Evolutionary conservation across 31 red algal genomes (phyloP).

Genomic region (Pterothamnion heteromorphum): DNA sequence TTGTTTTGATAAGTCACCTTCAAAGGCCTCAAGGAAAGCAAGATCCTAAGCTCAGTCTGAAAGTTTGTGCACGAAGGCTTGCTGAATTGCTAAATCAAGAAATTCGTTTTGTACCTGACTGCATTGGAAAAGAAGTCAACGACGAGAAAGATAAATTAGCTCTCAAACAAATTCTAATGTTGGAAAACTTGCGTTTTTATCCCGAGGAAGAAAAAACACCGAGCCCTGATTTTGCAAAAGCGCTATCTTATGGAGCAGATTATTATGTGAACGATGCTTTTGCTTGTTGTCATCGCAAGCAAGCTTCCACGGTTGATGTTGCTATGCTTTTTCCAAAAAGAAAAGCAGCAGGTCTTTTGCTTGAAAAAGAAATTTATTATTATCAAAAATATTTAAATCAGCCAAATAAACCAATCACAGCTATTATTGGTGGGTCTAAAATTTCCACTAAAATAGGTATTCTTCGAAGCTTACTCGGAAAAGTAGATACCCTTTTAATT

Average conservation of each 20-base stretch:
- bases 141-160: not conserved
- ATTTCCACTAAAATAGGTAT: constrained; percentile 28
- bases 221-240: not conserved
- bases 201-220: constrained; percentile 3
- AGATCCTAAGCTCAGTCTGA: not conserved
- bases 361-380: not conserved
- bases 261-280: constrained; percentile 35
- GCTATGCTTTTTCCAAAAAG: not conserved
- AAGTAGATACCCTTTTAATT: not conserved
- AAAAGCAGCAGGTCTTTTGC: not conserved
- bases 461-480: not conserved
- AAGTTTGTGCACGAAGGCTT: not conserved
- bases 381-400: not conserved
- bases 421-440: constrained; percentile 45
- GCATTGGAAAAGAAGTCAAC: not conserved
- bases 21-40: not conserved
- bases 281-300: not conserved
- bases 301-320: not conserved
- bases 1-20: constrained; percentile 22
- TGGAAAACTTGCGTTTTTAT: constrained; percentile 38
- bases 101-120: not conserved
- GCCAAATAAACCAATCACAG: not conserved
- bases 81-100: not conserved
- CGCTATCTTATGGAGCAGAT: not conserved
- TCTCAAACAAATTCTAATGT: not conserved